These are phyloP conservation scores for Trametes villosa DNA, from an alignment of 768 basidiomycete species.

Conservation along the genomic window DNA sequence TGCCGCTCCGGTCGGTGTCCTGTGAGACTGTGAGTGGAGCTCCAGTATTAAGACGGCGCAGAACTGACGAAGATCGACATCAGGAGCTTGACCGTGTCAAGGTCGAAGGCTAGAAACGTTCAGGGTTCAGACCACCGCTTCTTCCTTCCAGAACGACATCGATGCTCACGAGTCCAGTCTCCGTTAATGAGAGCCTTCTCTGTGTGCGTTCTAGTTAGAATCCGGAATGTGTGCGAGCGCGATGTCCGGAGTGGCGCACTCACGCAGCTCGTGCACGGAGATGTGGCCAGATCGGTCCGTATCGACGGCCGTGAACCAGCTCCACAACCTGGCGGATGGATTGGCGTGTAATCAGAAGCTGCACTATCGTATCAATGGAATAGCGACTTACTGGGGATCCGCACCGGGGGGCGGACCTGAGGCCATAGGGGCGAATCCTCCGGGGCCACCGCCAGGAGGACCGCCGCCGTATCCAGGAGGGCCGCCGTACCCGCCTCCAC, in stretches of 20 bases:
- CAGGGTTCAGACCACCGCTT: no score
- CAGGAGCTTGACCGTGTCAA: slow-evolving; percentile 84
- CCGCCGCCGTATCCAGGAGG: slow-evolving; percentile 27
- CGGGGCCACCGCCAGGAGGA: slow-evolving; percentile 13
- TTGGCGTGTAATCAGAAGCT: not conserved
- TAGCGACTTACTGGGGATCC: slow-evolving; percentile 68
- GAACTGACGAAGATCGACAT: slow-evolving; percentile 77
- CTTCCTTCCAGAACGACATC: no score
- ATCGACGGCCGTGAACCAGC: slow-evolving; percentile 75
- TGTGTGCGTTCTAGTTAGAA: slow-evolving; percentile 21
- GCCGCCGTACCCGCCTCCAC: slow-evolving; percentile 37
- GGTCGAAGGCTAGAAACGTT: slow-evolving; percentile 84
- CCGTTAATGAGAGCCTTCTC: slow-evolving; percentile 58
- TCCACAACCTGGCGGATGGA: slow-evolving; percentile 79
- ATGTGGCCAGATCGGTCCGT: slow-evolving; percentile 70
- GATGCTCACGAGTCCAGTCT: slow-evolving; percentile 79
- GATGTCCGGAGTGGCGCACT: slow-evolving; percentile 38
- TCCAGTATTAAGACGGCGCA: not conserved
- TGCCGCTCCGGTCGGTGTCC: slow-evolving; percentile 78
- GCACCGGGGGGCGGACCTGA: slow-evolving; percentile 63
- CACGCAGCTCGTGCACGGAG: slow-evolving; percentile 67
- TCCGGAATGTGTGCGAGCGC: slow-evolving; percentile 34
- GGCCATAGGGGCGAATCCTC: slow-evolving; percentile 35
- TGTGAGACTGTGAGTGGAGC: slow-evolving; percentile 21
- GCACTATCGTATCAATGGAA: no score